Base-by-base conservation (phyloP, 1,284 basidiomycete species). In the Ceratobasidium sp. region DNA sequence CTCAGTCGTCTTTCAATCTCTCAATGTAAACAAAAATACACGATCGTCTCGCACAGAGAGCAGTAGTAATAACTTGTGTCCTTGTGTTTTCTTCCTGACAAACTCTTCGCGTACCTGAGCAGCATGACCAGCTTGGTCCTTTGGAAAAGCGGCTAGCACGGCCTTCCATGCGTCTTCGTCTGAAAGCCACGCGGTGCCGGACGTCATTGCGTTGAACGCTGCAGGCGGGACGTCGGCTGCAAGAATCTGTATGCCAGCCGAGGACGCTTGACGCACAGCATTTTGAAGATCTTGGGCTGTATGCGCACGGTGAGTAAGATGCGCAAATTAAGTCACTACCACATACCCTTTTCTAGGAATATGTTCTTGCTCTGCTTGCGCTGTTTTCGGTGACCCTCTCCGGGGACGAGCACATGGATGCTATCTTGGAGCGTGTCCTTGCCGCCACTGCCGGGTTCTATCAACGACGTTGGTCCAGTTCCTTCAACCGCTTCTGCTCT, bases 161-260 rank as follows among this genome's bases (percentile, higher is more conserved):
- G 85, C 79, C 83, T 90, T 91, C 92, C 93, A 94, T 0, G 87
- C 85, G 23, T 94, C 92, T 77, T 95, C 93, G 79, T 93, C 92
- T 1, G 88, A 88, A 35, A 94, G 83, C 93, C 93, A 95, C 27
- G 84, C 82, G 2, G 89, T 82, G 41, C 84, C 89, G 3, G 79
- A 74, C 33, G 88, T 87, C 86, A 95, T 87, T 1, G 86, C 82
- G 62, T 94, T 92, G 78, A 94, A 94, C 0, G 90, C 87, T 12
- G 84, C 71, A 0, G 87, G 82, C 0, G 90, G 86, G 2, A 94
- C 89, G 78, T 95, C 93, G 10, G 94, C 87, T 0, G 90, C 93
- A 20, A 95, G 84, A n/a, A 89, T 89, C 1, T 92, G 92, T 71
- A 93, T 85, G 1, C 90, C 80, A 33, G 70, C 89, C 10, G 67